Conservation (phyloP, 106 monocot genomes). For the Dendrobium chrysotoxum region DNA sequence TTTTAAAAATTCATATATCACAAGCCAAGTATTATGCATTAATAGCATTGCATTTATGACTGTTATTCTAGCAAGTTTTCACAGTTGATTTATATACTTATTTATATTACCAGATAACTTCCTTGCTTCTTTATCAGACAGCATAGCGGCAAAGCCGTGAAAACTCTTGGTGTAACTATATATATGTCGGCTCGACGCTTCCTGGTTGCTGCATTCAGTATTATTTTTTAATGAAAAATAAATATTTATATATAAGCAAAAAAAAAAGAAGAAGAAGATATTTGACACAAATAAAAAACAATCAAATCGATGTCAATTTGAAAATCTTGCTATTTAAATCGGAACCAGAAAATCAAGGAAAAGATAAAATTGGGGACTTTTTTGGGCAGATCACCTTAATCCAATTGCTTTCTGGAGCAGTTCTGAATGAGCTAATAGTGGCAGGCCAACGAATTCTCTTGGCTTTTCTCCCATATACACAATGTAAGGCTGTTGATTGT, state of each 20-base stretch:
- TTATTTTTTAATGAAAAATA: not conserved
- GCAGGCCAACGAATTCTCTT: not conserved
- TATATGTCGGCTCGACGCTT: constrained; percentile 5
- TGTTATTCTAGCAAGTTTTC: too few relatives aligned
- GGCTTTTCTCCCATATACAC: constrained; percentile 1
- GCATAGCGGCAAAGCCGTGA: constrained; percentile 27
- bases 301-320: too few relatives aligned
- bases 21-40: not conserved
- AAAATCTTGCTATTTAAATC: too few relatives aligned
- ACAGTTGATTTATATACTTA: not conserved
- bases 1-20: not conserved
- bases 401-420: not conserved
- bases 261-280: too few relatives aligned
- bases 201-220: not conserved
- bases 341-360: not conserved
- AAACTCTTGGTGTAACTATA: constrained; percentile 26
- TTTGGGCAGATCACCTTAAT: not conserved
- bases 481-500: not conserved
- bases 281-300: too few relatives aligned
- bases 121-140: constrained; percentile 11
- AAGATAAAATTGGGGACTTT: not conserved
- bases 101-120: constrained; percentile 12
- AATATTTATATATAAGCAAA: too few relatives aligned
- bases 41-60: too few relatives aligned
- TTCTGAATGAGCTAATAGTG: not conserved